Percentiles rank a stretch among this genome's conserved stretches.
Evolutionary conservation across 257 asterid genomes (phyloP).

Genomic region (Petunia secreta): DNA sequence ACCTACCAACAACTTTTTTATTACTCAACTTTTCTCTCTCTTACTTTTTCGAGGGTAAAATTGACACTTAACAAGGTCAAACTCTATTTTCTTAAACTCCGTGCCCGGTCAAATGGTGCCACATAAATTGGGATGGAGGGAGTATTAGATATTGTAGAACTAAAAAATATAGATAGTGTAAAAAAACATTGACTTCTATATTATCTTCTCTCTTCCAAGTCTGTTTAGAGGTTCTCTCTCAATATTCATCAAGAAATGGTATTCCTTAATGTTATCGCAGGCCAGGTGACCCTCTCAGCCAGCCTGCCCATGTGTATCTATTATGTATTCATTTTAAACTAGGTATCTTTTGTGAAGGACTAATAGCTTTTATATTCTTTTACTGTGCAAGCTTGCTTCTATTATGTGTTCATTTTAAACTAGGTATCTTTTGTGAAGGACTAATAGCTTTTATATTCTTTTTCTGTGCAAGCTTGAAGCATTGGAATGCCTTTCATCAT

Average conservation of each 20-base stretch:
- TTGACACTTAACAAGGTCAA: too few relatives aligned
- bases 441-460: constrained; percentile 32
- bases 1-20: too few relatives aligned
- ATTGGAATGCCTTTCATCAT: constrained; percentile 78
- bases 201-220: constrained; percentile 5
- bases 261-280: constrained; percentile 15
- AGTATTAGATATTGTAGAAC: too few relatives aligned
- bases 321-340: neutral
- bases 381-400: constrained; percentile 55
- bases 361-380: constrained; percentile 32
- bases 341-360: constrained; percentile 20
- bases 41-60: too few relatives aligned
- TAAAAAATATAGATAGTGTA: too few relatives aligned
- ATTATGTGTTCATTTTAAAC: neutral
- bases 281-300: constrained; percentile 4
- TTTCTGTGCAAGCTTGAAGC: constrained; percentile 75
- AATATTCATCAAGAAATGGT: neutral
- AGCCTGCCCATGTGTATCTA: neutral
- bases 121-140: too few relatives aligned
- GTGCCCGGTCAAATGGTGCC: too few relatives aligned
- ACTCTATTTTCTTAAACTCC: too few relatives aligned
- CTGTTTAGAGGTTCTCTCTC: neutral
- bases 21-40: too few relatives aligned
- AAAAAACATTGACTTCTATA: neutral
- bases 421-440: constrained; percentile 20